Base-by-base conservation (phyloP, 2,329 filamentous ascomycete species). In the Fusarium subtropicale region DNA sequence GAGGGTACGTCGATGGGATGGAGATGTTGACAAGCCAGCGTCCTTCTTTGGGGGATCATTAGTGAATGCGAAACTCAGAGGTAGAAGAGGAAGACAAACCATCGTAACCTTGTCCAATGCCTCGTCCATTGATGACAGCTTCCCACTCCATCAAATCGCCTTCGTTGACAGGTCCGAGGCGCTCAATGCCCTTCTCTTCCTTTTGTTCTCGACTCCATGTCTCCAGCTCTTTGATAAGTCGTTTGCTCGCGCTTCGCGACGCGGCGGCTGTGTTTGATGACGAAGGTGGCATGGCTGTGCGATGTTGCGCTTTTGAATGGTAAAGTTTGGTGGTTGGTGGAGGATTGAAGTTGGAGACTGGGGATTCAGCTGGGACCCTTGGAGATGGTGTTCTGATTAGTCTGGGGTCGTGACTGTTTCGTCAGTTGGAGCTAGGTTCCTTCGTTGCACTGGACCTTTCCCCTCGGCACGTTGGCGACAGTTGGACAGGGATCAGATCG, bases 21-120 rank as follows among this genome's bases (percentile, higher is more conserved):
- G 83, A 78, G 79, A 99, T 94, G 76, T 82, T 79, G 74, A 99
- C 88, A 64, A 92, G 89, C 94, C 94, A 99, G 74, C 90, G 88
- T 66, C 96, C 96, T 60, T 80, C 86, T 88, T 74, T 63, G 12
- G 13, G 36, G 12, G 36, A 39, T 20, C 34, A 36, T 61, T 55
- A 61, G 51, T 13, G 20, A 48, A 24, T 13, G 36, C 16, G 10
- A 16, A 5, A 62, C 56, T 30, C 34, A 36, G 7, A 22, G 16
- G 45, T 16, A 47, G 39, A 30, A 16, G 39, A 33, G 45, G 50
- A 7, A 34, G 42, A 50, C 46, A 42, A 20, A 88, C 87, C 82
- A 64, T 89, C 86, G 64, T 89, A 89, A 12, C 87, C 87, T 31
- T 75, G 77, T 2, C 86, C 86, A 24, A 89, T 76, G 20, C 83